A percentile compares a stretch with the other conserved stretches of the same genome.
Evolutionary conservation across 2,329 filamentous ascomycete genomes (phyloP).

Genomic region (Pseudogymnoascus sp.): DNA sequence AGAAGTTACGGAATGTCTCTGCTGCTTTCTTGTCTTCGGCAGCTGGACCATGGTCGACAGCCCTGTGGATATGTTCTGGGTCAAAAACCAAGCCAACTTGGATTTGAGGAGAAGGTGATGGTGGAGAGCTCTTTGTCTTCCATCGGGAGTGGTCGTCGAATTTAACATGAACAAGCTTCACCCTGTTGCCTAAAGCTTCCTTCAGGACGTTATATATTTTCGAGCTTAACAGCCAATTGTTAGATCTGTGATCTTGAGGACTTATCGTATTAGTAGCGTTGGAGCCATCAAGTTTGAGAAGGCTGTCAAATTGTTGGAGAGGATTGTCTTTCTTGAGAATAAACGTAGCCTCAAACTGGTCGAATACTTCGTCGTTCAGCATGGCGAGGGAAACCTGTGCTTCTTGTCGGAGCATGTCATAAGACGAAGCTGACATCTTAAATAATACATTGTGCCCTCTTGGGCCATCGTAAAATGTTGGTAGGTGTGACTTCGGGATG

Average conservation of each 20-base stretch:
- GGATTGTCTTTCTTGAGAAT: slow-evolving; percentile 53
- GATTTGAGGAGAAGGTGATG: slow-evolving; percentile 34
- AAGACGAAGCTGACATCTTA: slow-evolving; percentile 87
- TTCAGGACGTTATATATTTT: slow-evolving; percentile 58
- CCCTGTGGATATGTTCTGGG: slow-evolving; percentile 59
- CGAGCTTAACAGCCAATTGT: slow-evolving; percentile 33
- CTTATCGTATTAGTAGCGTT: neutral
- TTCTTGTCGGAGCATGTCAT: slow-evolving; percentile 61
- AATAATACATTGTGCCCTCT: slow-evolving; percentile 74
- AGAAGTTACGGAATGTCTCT: slow-evolving; percentile 77
- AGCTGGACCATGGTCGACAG: slow-evolving; percentile 79
- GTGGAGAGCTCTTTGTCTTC: slow-evolving; percentile 36
- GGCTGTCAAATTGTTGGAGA: slow-evolving; percentile 47
- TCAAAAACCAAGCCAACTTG: slow-evolving; percentile 65
- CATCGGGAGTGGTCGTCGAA: slow-evolving; percentile 35
- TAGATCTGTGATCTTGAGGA: slow-evolving; percentile 22
- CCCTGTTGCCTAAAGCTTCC: slow-evolving; percentile 67
- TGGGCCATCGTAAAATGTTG: slow-evolving; percentile 69
- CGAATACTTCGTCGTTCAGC: slow-evolving; percentile 62
- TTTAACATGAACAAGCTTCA: slow-evolving; percentile 56
- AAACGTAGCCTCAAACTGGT: slow-evolving; percentile 81
- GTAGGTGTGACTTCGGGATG: slow-evolving; percentile 40
- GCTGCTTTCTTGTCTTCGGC: slow-evolving; percentile 81
- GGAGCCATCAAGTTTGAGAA: slow-evolving; percentile 28
- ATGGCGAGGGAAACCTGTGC: slow-evolving; percentile 66